These are phyloP conservation scores for Talaromyces sp. DNA, from an alignment of 2,329 filamentous ascomycete species.

Conservation along the genomic window DNA sequence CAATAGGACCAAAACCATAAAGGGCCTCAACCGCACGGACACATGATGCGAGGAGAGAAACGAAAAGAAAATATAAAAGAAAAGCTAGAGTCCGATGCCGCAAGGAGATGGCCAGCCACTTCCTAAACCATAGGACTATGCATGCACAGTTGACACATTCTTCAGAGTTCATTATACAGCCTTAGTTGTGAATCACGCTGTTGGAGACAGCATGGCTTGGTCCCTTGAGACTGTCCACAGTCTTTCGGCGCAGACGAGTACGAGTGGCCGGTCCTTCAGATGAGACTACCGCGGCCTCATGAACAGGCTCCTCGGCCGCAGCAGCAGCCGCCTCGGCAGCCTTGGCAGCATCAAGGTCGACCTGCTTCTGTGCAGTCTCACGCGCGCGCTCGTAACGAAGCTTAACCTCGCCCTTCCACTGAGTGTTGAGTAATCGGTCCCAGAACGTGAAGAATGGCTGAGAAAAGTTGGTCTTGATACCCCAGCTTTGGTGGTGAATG, in stretches of 20 bases:
- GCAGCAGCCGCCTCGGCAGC: slow-evolving; percentile 19
- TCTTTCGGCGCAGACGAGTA: slow-evolving; percentile 42
- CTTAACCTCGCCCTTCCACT: slow-evolving; percentile 72
- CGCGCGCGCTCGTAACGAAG: slow-evolving; percentile 62
- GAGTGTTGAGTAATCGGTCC: slow-evolving; percentile 80
- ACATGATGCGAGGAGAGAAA: slow-evolving; percentile 19
- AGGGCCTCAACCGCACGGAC: slow-evolving; percentile 11
- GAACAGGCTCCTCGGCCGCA: slow-evolving; percentile 15
- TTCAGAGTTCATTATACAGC: slow-evolving; percentile 13
- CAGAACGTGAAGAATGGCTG: slow-evolving; percentile 82
- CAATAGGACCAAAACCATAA: slow-evolving; percentile 23
- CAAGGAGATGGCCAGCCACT: slow-evolving; percentile 38
- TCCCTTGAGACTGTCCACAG: slow-evolving; percentile 39
- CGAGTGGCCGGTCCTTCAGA: slow-evolving; percentile 28
- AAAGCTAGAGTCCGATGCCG: slow-evolving; percentile 12
- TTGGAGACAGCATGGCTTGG: slow-evolving; percentile 43
- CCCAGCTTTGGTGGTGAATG: slow-evolving; percentile 98
- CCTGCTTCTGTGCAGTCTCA: slow-evolving; percentile 58
- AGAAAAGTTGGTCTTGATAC: slow-evolving; percentile 72
- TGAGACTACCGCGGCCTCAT: slow-evolving; percentile 30
- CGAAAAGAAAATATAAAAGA: too few species aligned
- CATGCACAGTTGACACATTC: slow-evolving; percentile 17
- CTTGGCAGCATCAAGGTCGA: slow-evolving; percentile 51
- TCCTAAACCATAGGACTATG: slow-evolving; percentile 21
- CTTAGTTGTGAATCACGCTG: slow-evolving; percentile 43